Evolutionary conservation across 2,329 filamentous ascomycete genomes (phyloP), one percentile per base, ranked within the genome.

Genomic region (Sporothrix dimorphospora): DNA sequence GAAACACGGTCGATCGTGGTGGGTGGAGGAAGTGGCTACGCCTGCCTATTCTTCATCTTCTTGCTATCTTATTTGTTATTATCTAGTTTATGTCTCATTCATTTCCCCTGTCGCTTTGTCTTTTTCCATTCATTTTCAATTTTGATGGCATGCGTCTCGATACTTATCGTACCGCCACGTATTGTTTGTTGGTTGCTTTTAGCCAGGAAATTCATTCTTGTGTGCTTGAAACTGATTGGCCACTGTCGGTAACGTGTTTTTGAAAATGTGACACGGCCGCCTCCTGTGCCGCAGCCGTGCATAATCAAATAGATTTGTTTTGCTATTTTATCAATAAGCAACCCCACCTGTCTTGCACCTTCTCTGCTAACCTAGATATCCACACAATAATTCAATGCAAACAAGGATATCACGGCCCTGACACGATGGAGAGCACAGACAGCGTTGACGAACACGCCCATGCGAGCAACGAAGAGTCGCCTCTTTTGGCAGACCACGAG

Each of bases 391-490:
- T 21, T 9, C 51, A 55, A 21, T 6, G 21, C 51, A 55, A 55
- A n/a, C 51, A 55, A 30, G 51, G 51, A 2, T 7, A 55, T 55
- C 51, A 55, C 51, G 51, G 51, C 27, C 49, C 51, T 55, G 7
- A 21, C 51, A 55, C 51, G n/a, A 55, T 55, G 51, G 21, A 30
- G 7, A 30, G 51, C 3, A 55, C 51, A 55, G 51, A 55, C 51
- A 55, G 24, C 21, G 27, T 16, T 55, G 21, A 55, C 51, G 51
- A 8, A 21, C 51, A 55, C 51, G 51, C 51, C 51, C 6, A 16
- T 55, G 51, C 21, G 51, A 30, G 21, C 51, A 55, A 27, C 51
- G 51, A 55, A 55, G 51, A 55, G 21, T 55, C 51, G 51, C 51
- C 51, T 24, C 51, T 55, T 55, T 24, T 55, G 1, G 21, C 11